phyloP scores from a whole-genome alignment of 495 filamentous ascomycete genomes.

The Cetradonia linearis region DNA sequence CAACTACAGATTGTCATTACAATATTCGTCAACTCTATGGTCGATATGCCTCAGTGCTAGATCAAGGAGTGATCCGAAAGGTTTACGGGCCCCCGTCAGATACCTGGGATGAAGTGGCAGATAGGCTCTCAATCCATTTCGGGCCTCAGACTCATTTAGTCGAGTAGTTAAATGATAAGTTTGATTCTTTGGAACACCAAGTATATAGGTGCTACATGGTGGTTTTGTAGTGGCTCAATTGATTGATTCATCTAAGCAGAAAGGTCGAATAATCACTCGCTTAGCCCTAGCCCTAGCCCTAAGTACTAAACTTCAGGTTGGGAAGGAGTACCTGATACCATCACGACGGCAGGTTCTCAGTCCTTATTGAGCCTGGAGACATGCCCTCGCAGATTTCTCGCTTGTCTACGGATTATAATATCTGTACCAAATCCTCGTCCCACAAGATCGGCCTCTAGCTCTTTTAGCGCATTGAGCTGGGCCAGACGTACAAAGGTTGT shows the following conservation, averaged over 20 bases:
- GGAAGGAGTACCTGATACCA: not conserved
- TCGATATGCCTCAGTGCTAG: not conserved
- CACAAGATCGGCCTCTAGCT: not conserved
- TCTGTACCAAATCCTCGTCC: not conserved
- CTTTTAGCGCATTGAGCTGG: not conserved
- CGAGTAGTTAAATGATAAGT: not conserved
- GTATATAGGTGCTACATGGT: too few species aligned
- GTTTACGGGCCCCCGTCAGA: not conserved
- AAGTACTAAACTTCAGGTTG: not conserved
- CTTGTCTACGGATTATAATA: not conserved
- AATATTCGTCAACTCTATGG: not conserved
- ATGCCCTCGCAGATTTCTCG: not conserved
- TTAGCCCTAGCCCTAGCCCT: too few species aligned
- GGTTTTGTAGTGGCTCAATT: too few species aligned
- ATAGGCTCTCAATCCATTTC: not conserved
- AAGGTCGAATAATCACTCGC: too few species aligned
- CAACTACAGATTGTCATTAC: not conserved
- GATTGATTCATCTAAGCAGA: too few species aligned
- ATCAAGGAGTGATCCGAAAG: not conserved
- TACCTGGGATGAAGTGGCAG: not conserved
- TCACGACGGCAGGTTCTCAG: not conserved
- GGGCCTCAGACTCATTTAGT: not conserved
- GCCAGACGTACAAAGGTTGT: not conserved
- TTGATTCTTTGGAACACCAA: too few species aligned
- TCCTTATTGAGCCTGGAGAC: not conserved